Evolutionary conservation across 805 yeast genomes (phyloP).

Genomic region (Kazachstania bromeliacearum): DNA sequence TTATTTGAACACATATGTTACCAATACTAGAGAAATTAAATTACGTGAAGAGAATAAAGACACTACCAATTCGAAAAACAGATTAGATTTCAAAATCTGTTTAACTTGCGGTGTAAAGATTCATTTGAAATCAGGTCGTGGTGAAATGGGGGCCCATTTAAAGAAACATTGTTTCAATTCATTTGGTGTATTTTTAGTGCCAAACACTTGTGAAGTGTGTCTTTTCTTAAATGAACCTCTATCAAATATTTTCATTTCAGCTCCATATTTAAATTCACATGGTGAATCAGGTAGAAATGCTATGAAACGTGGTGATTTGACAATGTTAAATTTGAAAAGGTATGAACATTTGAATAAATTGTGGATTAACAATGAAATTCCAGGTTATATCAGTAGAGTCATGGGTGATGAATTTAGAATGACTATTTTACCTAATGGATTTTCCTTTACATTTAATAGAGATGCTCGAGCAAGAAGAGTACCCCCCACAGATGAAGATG

Average conservation of each 20-base stretch:
- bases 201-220: slow-evolving; percentile 29
- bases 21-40: slow-evolving; percentile 23
- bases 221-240: slow-evolving; percentile 27
- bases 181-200: slow-evolving; percentile 31
- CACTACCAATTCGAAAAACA: slow-evolving; percentile 21
- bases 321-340: slow-evolving; percentile 43
- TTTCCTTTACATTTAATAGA: slow-evolving; percentile 20
- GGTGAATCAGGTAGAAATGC: slow-evolving; percentile 62
- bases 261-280: slow-evolving; percentile 65
- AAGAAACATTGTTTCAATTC: slow-evolving; percentile 25
- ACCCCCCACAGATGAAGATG: slow-evolving; percentile 7
- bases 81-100: slow-evolving; percentile 39
- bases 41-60: slow-evolving; percentile 25
- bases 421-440: slow-evolving; percentile 21
- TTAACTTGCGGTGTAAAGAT: slow-evolving; percentile 38
- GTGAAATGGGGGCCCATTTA: slow-evolving; percentile 26
- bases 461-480: slow-evolving; percentile 19
- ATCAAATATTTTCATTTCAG: slow-evolving; percentile 34
- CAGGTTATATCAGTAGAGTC: slow-evolving; percentile 37
- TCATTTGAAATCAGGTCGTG: slow-evolving; percentile 25
- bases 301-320: slow-evolving; percentile 45
- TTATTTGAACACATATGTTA: slow-evolving; percentile 33
- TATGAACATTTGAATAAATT: slow-evolving; percentile 46
- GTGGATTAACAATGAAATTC: slow-evolving; percentile 55
- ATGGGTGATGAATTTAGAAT: slow-evolving; percentile 30